Base-by-base conservation (phyloP, 441 rosid genomes). In the Gossypium armourianum region DNA sequence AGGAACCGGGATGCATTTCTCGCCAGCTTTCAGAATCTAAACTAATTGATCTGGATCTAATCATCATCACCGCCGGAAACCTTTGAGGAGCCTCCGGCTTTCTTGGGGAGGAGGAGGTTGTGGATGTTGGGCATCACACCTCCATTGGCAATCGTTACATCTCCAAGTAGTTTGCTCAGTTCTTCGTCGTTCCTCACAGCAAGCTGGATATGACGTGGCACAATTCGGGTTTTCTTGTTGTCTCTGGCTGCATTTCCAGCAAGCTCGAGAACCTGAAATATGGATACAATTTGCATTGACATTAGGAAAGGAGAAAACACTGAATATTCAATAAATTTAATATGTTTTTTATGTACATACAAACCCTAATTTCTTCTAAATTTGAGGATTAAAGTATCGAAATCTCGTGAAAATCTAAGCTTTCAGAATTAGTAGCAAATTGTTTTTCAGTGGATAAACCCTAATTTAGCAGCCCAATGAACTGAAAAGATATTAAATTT, bases 51-150 rank as follows among this genome's bases (percentile, higher is more conserved):
- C 32, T 8, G 4, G 43, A 6, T 49, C 50, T 69, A 69, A 16
- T 60, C 53, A 0, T 86, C 89, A 62, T 88, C 95, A 1, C 85
- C 94, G 29, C 70, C 90, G 7, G 75, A 57, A 1, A 87, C 80
- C 87, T 92, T 90, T 0, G 96, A 80, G 3, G 86, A 85, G 59
- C 89, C 67, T 4, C 95, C 96, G 0, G 93, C 12, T 86, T 92
- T 92, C 83, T 90, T 92, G 0, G 96, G 97, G 29, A 90, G 86
- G 28, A 90, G 90, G 15, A 88, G 95, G 75, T 87, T 88, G 87
- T 92, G 97, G 79, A 92, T 90, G 80, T 92, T 92, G 0, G 96
- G 98, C 97, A 90, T 89, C 70, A 92, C 98, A 60, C 97, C 98
- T 1, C 98, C 98, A 3, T 92, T 92, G 2, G 98, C 97, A 62